These are phyloP conservation scores for Lomentospora prolificans DNA, from an alignment of 2,329 filamentous ascomycete genomes.

Conservation along the genomic window DNA sequence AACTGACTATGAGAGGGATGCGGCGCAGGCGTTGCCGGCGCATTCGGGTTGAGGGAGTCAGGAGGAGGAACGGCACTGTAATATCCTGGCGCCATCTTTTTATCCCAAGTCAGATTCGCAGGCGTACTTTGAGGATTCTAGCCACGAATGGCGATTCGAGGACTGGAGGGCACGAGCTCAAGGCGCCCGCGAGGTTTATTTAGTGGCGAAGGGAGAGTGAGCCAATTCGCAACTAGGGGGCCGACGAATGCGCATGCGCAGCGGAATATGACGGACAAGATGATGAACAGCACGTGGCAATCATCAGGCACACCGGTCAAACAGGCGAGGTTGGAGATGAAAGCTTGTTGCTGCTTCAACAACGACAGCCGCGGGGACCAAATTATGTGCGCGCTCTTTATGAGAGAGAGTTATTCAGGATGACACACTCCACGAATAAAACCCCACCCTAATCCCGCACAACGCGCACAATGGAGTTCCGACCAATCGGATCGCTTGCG, in stretches of 20 bases:
- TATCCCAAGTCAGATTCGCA: neutral
- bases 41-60: neutral
- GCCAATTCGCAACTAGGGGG: too few relatives aligned
- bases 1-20: constrained; percentile 11
- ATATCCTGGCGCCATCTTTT: neutral
- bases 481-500: neutral
- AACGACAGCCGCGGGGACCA: too few relatives aligned
- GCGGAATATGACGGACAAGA: too few relatives aligned
- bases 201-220: too few relatives aligned
- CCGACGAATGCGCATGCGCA: too few relatives aligned
- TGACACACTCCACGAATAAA: too few relatives aligned
- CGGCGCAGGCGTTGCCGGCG: neutral
- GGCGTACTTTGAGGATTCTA: neutral
- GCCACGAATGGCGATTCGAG: neutral
- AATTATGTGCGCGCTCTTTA: too few relatives aligned
- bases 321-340: too few relatives aligned
- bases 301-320: too few relatives aligned
- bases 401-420: neutral
- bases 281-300: too few relatives aligned
- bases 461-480: neutral
- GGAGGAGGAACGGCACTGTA: neutral
- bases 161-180: neutral
- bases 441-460: neutral
- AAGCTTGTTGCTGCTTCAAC: too few relatives aligned
- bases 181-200: too few relatives aligned